Evolutionary conservation across 2,329 filamentous ascomycete genomes (phyloP).

Genomic region (Apiospora aurea): DNA sequence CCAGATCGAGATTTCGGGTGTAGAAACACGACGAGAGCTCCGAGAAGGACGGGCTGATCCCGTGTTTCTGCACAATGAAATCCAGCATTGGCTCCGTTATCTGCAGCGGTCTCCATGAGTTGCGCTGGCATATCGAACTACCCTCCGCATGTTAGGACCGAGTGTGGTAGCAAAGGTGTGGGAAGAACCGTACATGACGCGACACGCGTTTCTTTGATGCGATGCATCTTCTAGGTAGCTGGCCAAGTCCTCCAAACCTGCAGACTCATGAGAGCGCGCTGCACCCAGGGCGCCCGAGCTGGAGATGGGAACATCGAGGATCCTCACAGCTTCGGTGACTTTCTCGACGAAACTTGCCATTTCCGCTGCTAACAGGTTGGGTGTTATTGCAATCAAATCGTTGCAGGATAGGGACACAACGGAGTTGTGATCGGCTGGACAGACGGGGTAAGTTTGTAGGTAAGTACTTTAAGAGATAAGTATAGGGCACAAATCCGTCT

Average conservation of each 20-base stretch:
- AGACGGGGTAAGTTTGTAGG: neutral
- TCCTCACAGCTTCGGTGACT: conserved; percentile 32
- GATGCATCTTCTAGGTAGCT: conserved; percentile 26
- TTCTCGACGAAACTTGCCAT: conserved; percentile 34
- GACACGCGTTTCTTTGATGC: conserved; percentile 30
- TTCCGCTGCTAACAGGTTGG: neutral
- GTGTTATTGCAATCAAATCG: neutral
- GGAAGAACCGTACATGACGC: conserved; percentile 32
- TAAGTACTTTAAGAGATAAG: neutral
- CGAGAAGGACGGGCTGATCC: conserved; percentile 34
- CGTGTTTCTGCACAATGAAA: conserved; percentile 35
- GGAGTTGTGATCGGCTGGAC: conserved; percentile 14
- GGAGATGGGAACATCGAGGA: conserved; percentile 31
- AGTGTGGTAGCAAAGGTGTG: conserved; percentile 13
- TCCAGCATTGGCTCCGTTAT: conserved; percentile 36
- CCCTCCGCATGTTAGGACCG: neutral
- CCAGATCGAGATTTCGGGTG: conserved; percentile 35
- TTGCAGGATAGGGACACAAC: conserved; percentile 14
- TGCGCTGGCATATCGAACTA: conserved; percentile 41
- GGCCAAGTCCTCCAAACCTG: conserved; percentile 30
- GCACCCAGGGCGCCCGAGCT: conserved; percentile 16
- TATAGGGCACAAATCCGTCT: neutral
- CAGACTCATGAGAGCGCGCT: conserved; percentile 27
- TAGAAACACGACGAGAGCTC: conserved; percentile 40
- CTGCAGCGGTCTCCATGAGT: conserved; percentile 40